Percentiles rank a stretch among this genome's conserved stretches.
These are phyloP conservation scores for Bathelium albidoporum DNA, from an alignment of 495 filamentous ascomycete species.

Conservation along the genomic window DNA sequence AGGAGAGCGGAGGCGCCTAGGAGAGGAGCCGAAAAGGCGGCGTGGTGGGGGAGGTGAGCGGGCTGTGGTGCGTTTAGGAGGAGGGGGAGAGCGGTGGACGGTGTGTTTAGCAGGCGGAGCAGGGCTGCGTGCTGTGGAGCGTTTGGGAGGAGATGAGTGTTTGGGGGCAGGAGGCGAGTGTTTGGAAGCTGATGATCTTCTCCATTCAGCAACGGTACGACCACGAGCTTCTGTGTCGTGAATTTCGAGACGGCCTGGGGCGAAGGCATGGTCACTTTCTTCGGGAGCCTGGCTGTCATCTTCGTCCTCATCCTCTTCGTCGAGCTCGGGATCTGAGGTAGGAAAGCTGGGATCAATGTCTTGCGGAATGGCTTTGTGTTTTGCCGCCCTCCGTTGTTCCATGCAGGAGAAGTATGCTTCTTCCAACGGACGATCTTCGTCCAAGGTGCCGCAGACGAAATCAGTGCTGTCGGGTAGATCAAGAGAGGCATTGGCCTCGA, in stretches of 20 bases:
- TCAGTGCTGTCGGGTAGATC: slow-evolving; percentile 93
- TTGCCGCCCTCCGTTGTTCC: slow-evolving; percentile 67
- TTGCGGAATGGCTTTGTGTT: slow-evolving; percentile 70
- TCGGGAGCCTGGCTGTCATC: slow-evolving; percentile 43
- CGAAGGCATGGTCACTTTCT: slow-evolving; percentile 49
- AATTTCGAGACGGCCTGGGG: slow-evolving; percentile 46
- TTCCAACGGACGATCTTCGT: slow-evolving; percentile 90
- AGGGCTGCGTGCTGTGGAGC: slow-evolving; percentile 17
- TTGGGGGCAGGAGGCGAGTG: neutral
- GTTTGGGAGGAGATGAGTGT: slow-evolving; percentile 19
- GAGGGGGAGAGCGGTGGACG: slow-evolving; percentile 38
- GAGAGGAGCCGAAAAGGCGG: slow-evolving; percentile 55
- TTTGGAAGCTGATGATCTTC: neutral
- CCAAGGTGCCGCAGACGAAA: slow-evolving; percentile 93
- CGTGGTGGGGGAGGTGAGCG: slow-evolving; percentile 41
- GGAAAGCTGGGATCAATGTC: slow-evolving; percentile 98
- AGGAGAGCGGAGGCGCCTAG: slow-evolving; percentile 59
- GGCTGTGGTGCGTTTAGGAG: slow-evolving; percentile 9
- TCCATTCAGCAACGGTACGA: slow-evolving; percentile 26
- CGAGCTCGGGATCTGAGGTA: slow-evolving; percentile 71
- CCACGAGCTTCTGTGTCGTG: slow-evolving; percentile 19
- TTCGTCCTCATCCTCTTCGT: slow-evolving; percentile 58
- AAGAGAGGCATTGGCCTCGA: slow-evolving; percentile 46
- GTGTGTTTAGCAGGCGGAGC: slow-evolving; percentile 41
- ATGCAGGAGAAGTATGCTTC: slow-evolving; percentile 80